Conservation (phyloP, 1,284 basidiomycete species). For the Sutorius eximius region DNA sequence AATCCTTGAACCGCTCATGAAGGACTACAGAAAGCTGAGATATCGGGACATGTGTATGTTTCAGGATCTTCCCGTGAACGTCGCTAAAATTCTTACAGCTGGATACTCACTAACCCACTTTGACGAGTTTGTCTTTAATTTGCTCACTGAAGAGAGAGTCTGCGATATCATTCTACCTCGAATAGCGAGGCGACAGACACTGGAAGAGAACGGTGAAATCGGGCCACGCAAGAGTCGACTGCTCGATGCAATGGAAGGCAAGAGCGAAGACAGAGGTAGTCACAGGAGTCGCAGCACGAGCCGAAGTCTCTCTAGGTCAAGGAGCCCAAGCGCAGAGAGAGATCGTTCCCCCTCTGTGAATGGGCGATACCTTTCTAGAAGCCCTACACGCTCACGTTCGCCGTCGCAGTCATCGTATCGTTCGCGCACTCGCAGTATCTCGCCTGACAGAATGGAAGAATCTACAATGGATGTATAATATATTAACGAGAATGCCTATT, state of each 20-base stretch:
- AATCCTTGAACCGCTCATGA: slow-evolving; percentile 89
- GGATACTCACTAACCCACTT: slow-evolving; percentile 85
- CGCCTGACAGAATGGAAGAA: slow-evolving; percentile 53
- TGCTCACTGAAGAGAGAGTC: slow-evolving; percentile 87
- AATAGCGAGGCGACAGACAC: slow-evolving; percentile 78
- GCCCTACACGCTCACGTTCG: slow-evolving; percentile 45
- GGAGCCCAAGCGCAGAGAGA: slow-evolving; percentile 28
- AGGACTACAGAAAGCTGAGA: slow-evolving; percentile 91
- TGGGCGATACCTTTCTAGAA: slow-evolving; percentile 63
- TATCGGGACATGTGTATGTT: slow-evolving; percentile 73
- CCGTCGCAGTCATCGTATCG: slow-evolving; percentile 44
- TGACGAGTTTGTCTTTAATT: slow-evolving; percentile 88
- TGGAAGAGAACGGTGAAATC: slow-evolving; percentile 92
- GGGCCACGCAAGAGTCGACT: slow-evolving; percentile 79
- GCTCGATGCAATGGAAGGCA: slow-evolving; percentile 79
- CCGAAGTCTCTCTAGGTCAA: slow-evolving; percentile 30
- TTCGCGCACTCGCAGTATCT: slow-evolving; percentile 61
- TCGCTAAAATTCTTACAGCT: slow-evolving; percentile 42
- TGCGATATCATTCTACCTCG: slow-evolving; percentile 97
- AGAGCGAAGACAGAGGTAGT: slow-evolving; percentile 50
- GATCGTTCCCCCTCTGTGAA: slow-evolving; percentile 44
- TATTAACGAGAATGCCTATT: slow-evolving; percentile 19
- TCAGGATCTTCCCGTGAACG: neutral
- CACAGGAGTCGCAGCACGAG: slow-evolving; percentile 34
- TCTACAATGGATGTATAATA: slow-evolving; percentile 15